These are phyloP conservation scores for Haplosporangium sp. DNA, from an alignment of 371 early-diverging fungal genomes.

Conservation along the genomic window DNA sequence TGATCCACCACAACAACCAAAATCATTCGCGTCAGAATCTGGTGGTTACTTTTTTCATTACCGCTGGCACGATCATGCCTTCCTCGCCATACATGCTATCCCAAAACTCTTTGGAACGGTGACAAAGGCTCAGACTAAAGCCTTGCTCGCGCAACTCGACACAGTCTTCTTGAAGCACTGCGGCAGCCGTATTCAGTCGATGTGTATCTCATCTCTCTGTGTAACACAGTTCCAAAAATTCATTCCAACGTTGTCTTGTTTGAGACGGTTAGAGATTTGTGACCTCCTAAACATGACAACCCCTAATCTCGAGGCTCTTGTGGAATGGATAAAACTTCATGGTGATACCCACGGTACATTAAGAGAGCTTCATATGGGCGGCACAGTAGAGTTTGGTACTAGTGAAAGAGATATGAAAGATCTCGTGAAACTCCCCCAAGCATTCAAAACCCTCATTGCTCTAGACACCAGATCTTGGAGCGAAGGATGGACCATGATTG, in stretches of 20 bases:
- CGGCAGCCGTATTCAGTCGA: slow-evolving; percentile 14
- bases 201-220: slow-evolving; percentile 22
- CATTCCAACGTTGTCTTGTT: slow-evolving; percentile 24
- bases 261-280: slow-evolving; percentile 38
- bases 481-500: slow-evolving; percentile 37
- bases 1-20: neutral
- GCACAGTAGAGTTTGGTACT: slow-evolving; percentile 15
- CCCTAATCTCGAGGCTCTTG: slow-evolving; percentile 11
- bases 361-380: slow-evolving; percentile 41
- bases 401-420: neutral
- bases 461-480: slow-evolving; percentile 40
- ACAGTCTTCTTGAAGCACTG: slow-evolving; percentile 24
- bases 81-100: slow-evolving; percentile 24
- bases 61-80: slow-evolving; percentile 34
- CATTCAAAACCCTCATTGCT: slow-evolving; percentile 15
- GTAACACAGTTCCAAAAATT: neutral
- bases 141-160: slow-evolving; percentile 24
- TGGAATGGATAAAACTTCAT: slow-evolving; percentile 41
- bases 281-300: slow-evolving; percentile 19
- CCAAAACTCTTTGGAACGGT: slow-evolving; percentile 24
- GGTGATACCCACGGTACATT: slow-evolving; percentile 33
- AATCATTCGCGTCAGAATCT: neutral
- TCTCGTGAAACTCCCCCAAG: slow-evolving; percentile 30
- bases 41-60: slow-evolving; percentile 40
- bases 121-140: slow-evolving; percentile 7